Evolutionary conservation across 2,329 filamentous ascomycete species (phyloP), one percentile per base, ranked within the genome.

Genomic region (Aspergillus hiratsukae): DNA sequence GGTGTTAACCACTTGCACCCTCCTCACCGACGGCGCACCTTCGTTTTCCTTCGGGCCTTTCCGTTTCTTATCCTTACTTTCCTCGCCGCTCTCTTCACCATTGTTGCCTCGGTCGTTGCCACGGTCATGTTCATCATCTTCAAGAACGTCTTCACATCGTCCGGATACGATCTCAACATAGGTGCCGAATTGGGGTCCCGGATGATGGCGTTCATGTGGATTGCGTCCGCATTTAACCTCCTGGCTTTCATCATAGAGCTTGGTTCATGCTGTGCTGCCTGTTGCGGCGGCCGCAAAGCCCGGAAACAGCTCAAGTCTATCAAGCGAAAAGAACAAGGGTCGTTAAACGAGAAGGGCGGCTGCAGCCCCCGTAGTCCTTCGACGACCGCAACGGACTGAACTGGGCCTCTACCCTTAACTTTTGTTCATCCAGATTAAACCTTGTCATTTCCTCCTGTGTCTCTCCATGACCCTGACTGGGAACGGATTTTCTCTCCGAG

Each of bases 141-240:
- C 77, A 83, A 85, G 62, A 86, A 90, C 58, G 89, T 90, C 54
- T 85, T 95, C 64, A 85, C 85, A 23, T 81, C 81, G 28, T 75
- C 76, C 4, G 85, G 89, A 66, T 81, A 82, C 2, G 85, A 89
- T 56, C 78, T 97, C 52, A 94, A 96, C 72, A 91, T 97, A 64
- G 71, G 76, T 9, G 89, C 87, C 3, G 75, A 81, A 3, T 77
- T 96, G 35, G 91, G 91, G 5, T 75, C 72, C 37, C 81, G 84
- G 62, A 92, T 96, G 88, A 83, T 96, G 66, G 88, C 78, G 0
- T 95, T 96, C 69, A 93, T 96, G 87, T 97, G 93, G 92, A 82
- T 91, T 28, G 89, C 87, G 0, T 82, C 86, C 0, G 83, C 80
- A 0, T 83, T 87, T 58, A 83, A 84, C 1, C 75, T 90, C 4